Evolutionary conservation across 1,284 basidiomycete species (phyloP), one percentile per base, ranked within the genome.

Genomic region (Ceratobasidium sp.): DNA sequence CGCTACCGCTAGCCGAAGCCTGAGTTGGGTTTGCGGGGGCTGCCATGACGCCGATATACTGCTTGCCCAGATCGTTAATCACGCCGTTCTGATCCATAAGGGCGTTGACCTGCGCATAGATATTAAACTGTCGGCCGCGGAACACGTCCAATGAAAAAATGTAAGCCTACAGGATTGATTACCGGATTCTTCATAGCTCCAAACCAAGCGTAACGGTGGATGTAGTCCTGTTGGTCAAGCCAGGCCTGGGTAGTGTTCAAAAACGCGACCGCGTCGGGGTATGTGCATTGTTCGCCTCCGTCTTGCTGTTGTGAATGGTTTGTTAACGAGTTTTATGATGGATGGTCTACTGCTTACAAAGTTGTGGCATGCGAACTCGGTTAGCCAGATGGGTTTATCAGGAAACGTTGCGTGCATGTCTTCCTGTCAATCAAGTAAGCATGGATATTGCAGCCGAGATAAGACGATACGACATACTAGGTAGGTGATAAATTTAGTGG

Each of bases 311-410:
- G 28, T 23, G 42, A 7, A 39, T 44, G 6, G 28, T 4, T 51
- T 33, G 10, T 10, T 5, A 28, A n/a, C 26, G 26, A 28, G 15
- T 3, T 28, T 33, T 18, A 44, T 51, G 1, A 7, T 33, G 15
- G 10, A 6, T n/a, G 13, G 40, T 5, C 5, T 44, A 13, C 3
- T 26, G 67, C 78, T 55, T 23, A 78, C 78, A 81, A 85, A 87
- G 81, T 87, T 86, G 83, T 86, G 87, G 85, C 90, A 90, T 80
- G 91, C 93, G 82, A 89, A 91, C 84, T 95, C 94, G 4, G 93
- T 94, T 73, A 93, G 84, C 88, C 87, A 89, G 77, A 95, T 87
- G 15, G 86, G 86, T 75, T 84, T 83, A 33, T 85, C 80, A 33
- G 72, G 72, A 83, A 91, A 94, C 0, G 86, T 86, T 42, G 84